A percentile compares a stretch with the other conserved stretches of the same genome.
These are phyloP conservation scores for Pyracantha coccinea DNA, from an alignment of 331 rosid species.

Conservation along the genomic window DNA sequence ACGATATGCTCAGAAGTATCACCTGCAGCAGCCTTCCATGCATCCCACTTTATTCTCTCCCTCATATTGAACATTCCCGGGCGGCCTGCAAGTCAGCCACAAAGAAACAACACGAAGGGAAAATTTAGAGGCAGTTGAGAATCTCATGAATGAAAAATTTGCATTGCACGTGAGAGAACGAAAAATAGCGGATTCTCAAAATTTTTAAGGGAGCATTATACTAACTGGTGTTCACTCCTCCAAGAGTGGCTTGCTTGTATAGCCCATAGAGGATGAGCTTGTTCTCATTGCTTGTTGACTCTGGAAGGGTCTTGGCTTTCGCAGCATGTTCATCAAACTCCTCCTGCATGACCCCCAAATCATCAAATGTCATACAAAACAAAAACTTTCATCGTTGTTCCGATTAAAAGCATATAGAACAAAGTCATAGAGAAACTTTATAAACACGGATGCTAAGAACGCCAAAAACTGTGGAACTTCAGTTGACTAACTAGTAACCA, in stretches of 20 bases:
- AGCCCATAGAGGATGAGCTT: slow-evolving; percentile 82
- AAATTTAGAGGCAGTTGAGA: background rate
- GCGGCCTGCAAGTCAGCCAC: slow-evolving; percentile 53
- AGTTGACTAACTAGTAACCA: no score
- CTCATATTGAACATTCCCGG: slow-evolving; percentile 81
- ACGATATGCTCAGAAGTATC: background rate
- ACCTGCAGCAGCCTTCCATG: slow-evolving; percentile 98
- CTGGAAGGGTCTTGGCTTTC: slow-evolving; percentile 77
- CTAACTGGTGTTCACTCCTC: slow-evolving; percentile 71
- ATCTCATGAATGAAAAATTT: background rate
- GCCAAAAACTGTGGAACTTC: no score
- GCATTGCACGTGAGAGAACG: background rate
- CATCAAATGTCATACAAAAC: background rate
- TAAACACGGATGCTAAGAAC: no score
- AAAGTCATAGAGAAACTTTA: no score
- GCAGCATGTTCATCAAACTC: slow-evolving; percentile 83
- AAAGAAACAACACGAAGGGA: slow-evolving; percentile 7
- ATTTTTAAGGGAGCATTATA: background rate
- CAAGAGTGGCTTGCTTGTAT: slow-evolving; percentile 89
- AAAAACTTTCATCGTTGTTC: background rate
- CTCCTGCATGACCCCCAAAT: slow-evolving; percentile 46
- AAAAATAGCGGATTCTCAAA: background rate
- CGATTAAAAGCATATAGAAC: no score
- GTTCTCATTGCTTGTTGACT: slow-evolving; percentile 52
- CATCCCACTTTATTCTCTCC: slow-evolving; percentile 98